Conservation (phyloP, 176 grass and related monocot genomes). For the Lolium multiflorum region DNA sequence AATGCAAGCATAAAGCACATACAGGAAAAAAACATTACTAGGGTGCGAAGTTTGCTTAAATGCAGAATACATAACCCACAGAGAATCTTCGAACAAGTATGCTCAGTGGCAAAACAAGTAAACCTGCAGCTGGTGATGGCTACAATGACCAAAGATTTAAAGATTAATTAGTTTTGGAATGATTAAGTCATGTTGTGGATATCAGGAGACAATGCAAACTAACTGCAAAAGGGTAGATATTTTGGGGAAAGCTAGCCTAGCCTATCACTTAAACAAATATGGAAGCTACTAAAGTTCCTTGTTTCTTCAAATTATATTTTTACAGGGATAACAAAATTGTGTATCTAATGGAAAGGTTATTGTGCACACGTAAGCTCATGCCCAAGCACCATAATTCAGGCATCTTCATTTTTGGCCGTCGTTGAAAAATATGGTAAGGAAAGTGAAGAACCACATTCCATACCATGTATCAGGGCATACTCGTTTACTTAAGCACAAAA, state of each 20-base stretch:
- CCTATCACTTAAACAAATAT: slow-evolving; percentile 21
- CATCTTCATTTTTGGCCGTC: slow-evolving; percentile 37
- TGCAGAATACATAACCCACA: slow-evolving; percentile 14
- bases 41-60: slow-evolving; percentile 1
- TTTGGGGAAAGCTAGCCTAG: neutral
- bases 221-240: slow-evolving; percentile 46
- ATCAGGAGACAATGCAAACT: slow-evolving; percentile 44
- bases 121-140: neutral
- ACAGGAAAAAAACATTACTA: neutral
- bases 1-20: neutral
- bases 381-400: slow-evolving; percentile 13
- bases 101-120: neutral
- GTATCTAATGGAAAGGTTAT: slow-evolving; percentile 36
- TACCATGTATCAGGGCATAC: slow-evolving; percentile 14
- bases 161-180: neutral
- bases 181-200: slow-evolving; percentile 22
- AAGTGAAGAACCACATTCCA: slow-evolving; percentile 53
- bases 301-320: slow-evolving; percentile 24
- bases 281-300: slow-evolving; percentile 31
- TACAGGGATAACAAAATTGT: slow-evolving; percentile 10
- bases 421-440: slow-evolving; percentile 40
- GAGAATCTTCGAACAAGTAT: slow-evolving; percentile 14
- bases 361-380: slow-evolving; percentile 35
- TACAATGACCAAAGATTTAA: slow-evolving; percentile 13
- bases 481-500: slow-evolving; percentile 28